Evolutionary conservation across 78 protist genomes (phyloP), one percentile per base, ranked within the genome.

Genomic region (Dictyostelium intermedium): DNA sequence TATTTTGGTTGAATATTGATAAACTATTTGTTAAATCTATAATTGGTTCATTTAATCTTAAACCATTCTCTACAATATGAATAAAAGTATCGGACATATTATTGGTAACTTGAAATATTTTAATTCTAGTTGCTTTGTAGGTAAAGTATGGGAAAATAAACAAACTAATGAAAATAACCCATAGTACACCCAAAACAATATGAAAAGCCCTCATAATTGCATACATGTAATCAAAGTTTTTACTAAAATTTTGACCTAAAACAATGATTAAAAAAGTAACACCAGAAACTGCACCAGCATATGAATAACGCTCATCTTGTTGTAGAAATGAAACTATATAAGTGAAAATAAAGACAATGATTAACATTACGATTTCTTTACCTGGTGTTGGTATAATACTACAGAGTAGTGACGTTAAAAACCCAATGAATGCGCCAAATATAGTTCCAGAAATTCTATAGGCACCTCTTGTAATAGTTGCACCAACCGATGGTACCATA

Each of bases 201-300:
- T 89, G 84, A 45, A 89, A 89, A 0, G 50, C 81, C 66, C 94
- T 69, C 2, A 77, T 2, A 0, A 87, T 79, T 2, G 85, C 81
- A 56, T 39, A 53, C 78, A 41, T 80, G 43, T 78, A 69, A 27
- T 83, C 78, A 39, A 89, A 89, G 11, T 37, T 20, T 7, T 25
- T 27, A 39, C 78, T 79, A 7, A 79, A 66, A 63, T 53, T 63
- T 10, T 70, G 63, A 14, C 87, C 87, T 18, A 63, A 80, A 3
- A 74, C 74, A 70, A 80, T 80, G 32, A 89, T 20, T 34, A 81
- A n/a, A 45, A 80, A 80, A 5, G 94, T 89, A 0, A 89, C 8
- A 10, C 84, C 94, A 20, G 82, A 9, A 5, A 89, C 94, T n/a
- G 87, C 82, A 9, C 94, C 94, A 4, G 74, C 87, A 80, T 89